These are phyloP conservation scores for Fusarium cicatricum DNA, from an alignment of 2,329 filamentous ascomycete genomes.

Conservation along the genomic window DNA sequence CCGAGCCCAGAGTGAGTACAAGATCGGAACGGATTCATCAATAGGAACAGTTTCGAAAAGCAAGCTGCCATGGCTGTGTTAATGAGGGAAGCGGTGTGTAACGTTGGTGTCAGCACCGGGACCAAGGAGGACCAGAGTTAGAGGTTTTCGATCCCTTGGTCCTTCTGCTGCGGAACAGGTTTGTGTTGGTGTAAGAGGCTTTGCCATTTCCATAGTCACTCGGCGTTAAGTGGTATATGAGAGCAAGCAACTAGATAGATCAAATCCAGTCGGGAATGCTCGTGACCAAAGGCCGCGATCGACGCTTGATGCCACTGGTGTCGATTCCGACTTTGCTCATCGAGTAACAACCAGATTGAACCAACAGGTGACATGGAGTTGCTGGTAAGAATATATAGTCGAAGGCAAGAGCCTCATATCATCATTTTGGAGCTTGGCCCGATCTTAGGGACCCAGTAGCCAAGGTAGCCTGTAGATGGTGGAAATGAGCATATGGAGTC, in stretches of 20 bases:
- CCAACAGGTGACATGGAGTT: background rate
- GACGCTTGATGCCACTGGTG: no score
- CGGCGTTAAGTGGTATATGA: no score
- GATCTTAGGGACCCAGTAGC: background rate
- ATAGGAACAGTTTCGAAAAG: background rate
- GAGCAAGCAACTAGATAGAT: no score
- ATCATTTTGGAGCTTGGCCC: background rate
- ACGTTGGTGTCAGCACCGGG: background rate
- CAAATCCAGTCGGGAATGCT: no score
- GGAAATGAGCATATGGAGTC: slow-evolving; percentile 3
- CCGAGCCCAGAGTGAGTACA: background rate
- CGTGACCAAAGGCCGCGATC: no score
- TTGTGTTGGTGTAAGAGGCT: no score
- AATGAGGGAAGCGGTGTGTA: background rate
- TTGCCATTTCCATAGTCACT: no score
- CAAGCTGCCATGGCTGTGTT: background rate
- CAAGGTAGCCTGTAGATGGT: background rate
- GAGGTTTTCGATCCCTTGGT: background rate
- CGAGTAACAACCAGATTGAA: background rate
- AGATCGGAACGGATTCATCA: background rate
- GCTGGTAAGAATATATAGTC: background rate
- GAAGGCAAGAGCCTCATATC: background rate
- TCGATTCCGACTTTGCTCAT: background rate
- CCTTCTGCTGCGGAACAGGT: background rate
- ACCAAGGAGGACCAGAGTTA: background rate